Evolutionary conservation across 1,284 basidiomycete genomes (phyloP), one percentile per base, ranked within the genome.

Genomic region (Testicularia cyperi): DNA sequence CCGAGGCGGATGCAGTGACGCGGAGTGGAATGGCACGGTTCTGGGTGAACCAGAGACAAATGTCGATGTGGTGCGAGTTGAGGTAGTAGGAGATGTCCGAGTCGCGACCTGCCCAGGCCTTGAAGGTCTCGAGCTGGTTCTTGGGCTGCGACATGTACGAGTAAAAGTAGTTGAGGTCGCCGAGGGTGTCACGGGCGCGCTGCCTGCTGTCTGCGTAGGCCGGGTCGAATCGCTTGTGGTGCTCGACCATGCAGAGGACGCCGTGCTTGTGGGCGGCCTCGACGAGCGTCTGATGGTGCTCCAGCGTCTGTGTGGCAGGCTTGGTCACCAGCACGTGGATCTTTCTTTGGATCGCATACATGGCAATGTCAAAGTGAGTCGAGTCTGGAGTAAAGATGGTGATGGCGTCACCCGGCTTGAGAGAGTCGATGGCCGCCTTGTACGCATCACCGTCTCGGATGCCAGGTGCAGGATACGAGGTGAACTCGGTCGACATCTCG

Each of bases 281-380:
- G 46, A 90, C 84, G 38, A 94, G 82, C 23, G 83, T 82, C 57
- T 84, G 85, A 78, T 95, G 91, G 74, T 94, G 85, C 44, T 83
- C 81, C 29, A 95, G 82, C 21, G 88, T 82, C 73, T 95, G 87
- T 0, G 89, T 90, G 1, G 90, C 91, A 1, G 91, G 91, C 77
- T 94, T 95, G 39, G 91, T 95, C 53, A 94, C 84, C 35, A 94
- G 82, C 30, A 94, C 90, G 76, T 94, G 91, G 41, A 92, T 80
- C 2, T 85, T 85, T 18, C 81, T 84, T 77, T 90, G 84, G 35
- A 94, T 86, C 3, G 91, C 91, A 68, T 90, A 89, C 36, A 86
- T 79, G 13, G 88, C 84, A 71, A 94, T 94, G 19, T 85, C 83
- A 72, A 85, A 88, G 77, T 94, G 91, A 31, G 91, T 94, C 24